These are phyloP conservation scores for Fusarium drepaniforme DNA, from an alignment of 2,329 filamentous ascomycete genomes.

Conservation along the genomic window DNA sequence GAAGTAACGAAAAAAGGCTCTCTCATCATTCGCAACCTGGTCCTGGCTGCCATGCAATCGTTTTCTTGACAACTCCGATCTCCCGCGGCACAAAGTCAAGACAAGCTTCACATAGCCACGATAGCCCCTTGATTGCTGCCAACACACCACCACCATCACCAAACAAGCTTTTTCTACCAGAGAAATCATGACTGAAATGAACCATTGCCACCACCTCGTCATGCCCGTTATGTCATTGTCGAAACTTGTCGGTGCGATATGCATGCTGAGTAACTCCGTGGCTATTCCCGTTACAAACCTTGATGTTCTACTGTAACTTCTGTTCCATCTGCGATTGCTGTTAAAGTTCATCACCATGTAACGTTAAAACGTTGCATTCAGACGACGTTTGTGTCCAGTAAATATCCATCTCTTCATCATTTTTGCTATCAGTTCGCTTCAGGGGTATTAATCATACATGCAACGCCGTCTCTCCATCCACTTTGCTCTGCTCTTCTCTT, in stretches of 20 bases:
- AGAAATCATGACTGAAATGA: not conserved
- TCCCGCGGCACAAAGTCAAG: not conserved
- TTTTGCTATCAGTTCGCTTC: constrained; percentile 23
- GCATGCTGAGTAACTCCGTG: not conserved
- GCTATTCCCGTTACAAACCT: not conserved
- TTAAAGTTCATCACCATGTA: not conserved
- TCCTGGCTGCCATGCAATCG: not conserved
- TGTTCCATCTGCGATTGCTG: not conserved
- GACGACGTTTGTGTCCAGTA: not conserved
- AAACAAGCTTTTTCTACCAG: constrained; percentile 32
- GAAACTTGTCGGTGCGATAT: not conserved
- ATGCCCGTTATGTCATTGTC: constrained; percentile 29
- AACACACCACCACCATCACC: constrained; percentile 5
- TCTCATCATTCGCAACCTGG: not conserved
- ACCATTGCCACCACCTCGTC: constrained; percentile 15
- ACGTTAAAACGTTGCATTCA: not conserved
- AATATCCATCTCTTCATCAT: constrained; percentile 8
- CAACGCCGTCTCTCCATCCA: constrained; percentile 19
- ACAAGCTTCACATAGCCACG: not conserved
- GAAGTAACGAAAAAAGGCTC: not conserved
- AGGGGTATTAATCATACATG: constrained; percentile 43
- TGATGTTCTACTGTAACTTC: not conserved
- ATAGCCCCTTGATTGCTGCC: not conserved
- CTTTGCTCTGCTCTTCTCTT: not conserved
- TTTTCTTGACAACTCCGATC: not conserved